Base-by-base conservation (phyloP, 345 rosid species). In the Linum lewisii region DNA sequence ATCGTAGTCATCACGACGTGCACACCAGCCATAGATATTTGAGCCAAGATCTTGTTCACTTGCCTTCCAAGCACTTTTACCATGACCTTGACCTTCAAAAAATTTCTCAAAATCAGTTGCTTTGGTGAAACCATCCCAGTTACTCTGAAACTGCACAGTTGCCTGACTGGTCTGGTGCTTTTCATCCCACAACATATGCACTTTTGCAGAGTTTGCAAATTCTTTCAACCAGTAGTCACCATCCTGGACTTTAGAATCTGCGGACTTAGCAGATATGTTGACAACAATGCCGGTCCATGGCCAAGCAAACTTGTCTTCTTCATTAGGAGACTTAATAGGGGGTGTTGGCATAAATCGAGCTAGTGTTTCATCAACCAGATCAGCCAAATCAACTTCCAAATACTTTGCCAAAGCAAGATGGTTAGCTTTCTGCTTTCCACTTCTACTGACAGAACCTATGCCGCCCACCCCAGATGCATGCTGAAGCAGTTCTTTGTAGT, bases 381-480 rank as follows among this genome's bases (percentile, higher is more conserved):
- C 63, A 53, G 80, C 84, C 15, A 91, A 78, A 69, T 91, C 92
- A 26, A 29, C 61, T 75, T 80, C 76, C 70, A 91, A 53, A 68
- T 81, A 91, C 50, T 64, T 80, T 1, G 93, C 85, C 61, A 91
- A 79, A 16, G 95, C 98, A 3, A 80, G 75, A 69, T 91, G 95
- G 60, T 81, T 80, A 29, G 85, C 98, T 74, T 83, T 91, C 44
- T 77, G 95, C 55, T 78, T 81, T 18, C 77, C 87, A 58, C 78
- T 88, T 69, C 88, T 72, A 63, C 78, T 79, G 2, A 95, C 66
- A 59, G 96, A 86, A 34, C 93, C 98, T 71, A 77, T 91, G 23
- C n/a, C n/a, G n/a, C 81, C 83, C 59, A 88, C 93, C 36, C 95
- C 98, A 1, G 93, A 71, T 19, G 96, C 96, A 77, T 91, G 98